Base-by-base conservation (phyloP, 306 rosid species). In the Elaeagnus macrophylla region DNA sequence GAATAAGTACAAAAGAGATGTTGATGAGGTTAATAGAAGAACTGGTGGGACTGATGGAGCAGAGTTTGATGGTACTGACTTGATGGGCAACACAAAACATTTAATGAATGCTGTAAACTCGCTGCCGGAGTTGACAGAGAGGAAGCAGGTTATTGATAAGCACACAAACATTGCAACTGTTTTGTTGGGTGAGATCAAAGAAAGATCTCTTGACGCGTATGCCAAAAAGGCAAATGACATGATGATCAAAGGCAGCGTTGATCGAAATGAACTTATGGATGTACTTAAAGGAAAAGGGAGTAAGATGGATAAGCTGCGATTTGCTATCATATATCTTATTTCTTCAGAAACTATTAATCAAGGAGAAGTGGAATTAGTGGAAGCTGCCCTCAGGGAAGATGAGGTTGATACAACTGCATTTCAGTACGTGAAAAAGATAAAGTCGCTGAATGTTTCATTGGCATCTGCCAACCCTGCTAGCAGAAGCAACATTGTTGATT, bases 41-140 rank as follows among this genome's bases (percentile, higher is more conserved):
- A 91, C 97, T 9, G 93, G 83, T 5, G 97, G 97, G 38, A 75
- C 67, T 60, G 84, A 75, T 25, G 95, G 88, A 2, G 76, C 96
- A 0, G 97, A 91, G 71, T 86, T 82, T 74, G 95, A 84, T 40
- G 97, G 96, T 57, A 75, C 95, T 19, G 93, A 91, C 77, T 56
- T 91, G 86, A 80, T 86, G 38, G 97, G 97, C 38, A 91, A 86
- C 81, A 91, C 97, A 0, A 80, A 84, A 74, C 95, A 86, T 84
- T 80, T 91, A 86, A 84, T 91, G 96, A 91, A 78, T 72, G 97
- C 96, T 9, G 97, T 91, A 66, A 91, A 91, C 71, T 91, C 97
- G 3, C 64, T 91, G 72, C 97, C 96, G 0, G 96, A 91, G 73
- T 71, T 91, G 61, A 91, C 97, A 1, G 97, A 88, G 39, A 63